Evolutionary conservation across 352 stramenopile species (phyloP).

Genomic region (Pythium pyrilobum): DNA sequence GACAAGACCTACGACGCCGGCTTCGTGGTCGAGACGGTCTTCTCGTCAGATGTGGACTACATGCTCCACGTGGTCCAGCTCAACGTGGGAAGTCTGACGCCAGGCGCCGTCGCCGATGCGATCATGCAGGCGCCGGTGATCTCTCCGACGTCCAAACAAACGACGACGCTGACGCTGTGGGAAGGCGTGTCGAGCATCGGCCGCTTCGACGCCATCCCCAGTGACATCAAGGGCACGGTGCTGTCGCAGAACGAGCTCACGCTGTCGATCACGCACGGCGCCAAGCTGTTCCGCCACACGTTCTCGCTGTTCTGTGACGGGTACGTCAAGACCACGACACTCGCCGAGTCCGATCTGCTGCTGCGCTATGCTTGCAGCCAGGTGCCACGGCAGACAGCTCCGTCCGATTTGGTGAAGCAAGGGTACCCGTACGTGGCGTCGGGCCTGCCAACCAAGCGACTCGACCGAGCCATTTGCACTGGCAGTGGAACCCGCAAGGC

Average conservation of each 20-base stretch:
- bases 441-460: slow-evolving; percentile 3
- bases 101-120: background rate
- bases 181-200: slow-evolving; percentile 2
- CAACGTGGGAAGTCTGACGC: background rate
- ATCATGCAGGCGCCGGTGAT: background rate
- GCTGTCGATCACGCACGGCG: slow-evolving; percentile 1
- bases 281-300: background rate
- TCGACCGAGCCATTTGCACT: background rate
- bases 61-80: background rate
- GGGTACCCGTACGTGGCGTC: slow-evolving; percentile 1
- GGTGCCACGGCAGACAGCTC: background rate
- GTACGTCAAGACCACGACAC: background rate
- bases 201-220: slow-evolving; percentile 2
- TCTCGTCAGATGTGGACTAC: background rate
- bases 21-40: slow-evolving; percentile 9
- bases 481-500: background rate
- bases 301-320: slow-evolving; percentile 5
- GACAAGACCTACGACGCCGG: slow-evolving; percentile 6
- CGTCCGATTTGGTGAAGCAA: background rate
- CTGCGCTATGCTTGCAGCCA: slow-evolving; percentile 1
- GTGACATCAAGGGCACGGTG: slow-evolving; percentile 5
- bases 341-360: background rate
- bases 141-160: background rate
- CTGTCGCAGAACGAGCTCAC: slow-evolving; percentile 1
- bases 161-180: background rate